phyloP scores from a whole-genome alignment of 345 rosid genomes.

The Barbarea vulgaris region DNA sequence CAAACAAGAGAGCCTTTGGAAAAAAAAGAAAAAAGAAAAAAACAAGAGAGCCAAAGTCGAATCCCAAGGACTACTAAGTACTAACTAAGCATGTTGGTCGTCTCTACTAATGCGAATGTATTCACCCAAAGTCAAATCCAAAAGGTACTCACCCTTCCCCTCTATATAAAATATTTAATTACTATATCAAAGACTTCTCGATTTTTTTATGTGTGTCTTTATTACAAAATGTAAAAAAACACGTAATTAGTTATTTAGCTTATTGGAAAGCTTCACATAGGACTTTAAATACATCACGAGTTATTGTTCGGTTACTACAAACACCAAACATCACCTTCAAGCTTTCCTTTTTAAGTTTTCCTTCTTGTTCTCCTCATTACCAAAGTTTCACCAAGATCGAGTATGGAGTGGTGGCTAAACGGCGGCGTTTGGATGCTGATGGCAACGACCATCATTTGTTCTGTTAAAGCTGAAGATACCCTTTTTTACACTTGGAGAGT shows the following conservation, averaged over 20 bases:
- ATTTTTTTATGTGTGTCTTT: neutral
- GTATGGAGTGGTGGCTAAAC: constrained; percentile 25
- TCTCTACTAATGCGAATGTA: constrained; percentile 32
- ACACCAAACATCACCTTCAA: neutral
- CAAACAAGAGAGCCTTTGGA: too few species aligned
- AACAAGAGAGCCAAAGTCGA: constrained; percentile 9
- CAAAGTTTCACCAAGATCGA: constrained; percentile 1
- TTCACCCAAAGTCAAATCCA: constrained; percentile 37
- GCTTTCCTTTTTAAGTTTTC: neutral
- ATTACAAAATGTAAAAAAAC: constrained; percentile 7
- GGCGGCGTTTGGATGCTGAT: constrained; percentile 16
- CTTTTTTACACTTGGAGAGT: constrained; percentile 65
- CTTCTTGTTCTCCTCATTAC: neutral
- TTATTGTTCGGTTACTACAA: neutral
- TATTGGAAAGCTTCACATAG: constrained; percentile 16
- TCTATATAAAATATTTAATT: too few species aligned
- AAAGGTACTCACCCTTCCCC: constrained; percentile 26
- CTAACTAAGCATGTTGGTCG: constrained; percentile 43
- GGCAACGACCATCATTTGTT: constrained; percentile 1
- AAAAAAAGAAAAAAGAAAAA: too few species aligned
- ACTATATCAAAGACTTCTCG: neutral
- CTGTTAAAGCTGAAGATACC: constrained; percentile 60
- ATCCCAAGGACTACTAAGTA: constrained; percentile 37
- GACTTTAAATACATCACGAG: constrained; percentile 29
- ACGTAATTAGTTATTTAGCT: constrained; percentile 26